phyloP scores from a whole-genome alignment of 495 filamentous ascomycete species.

The Durotheca rogersii region DNA sequence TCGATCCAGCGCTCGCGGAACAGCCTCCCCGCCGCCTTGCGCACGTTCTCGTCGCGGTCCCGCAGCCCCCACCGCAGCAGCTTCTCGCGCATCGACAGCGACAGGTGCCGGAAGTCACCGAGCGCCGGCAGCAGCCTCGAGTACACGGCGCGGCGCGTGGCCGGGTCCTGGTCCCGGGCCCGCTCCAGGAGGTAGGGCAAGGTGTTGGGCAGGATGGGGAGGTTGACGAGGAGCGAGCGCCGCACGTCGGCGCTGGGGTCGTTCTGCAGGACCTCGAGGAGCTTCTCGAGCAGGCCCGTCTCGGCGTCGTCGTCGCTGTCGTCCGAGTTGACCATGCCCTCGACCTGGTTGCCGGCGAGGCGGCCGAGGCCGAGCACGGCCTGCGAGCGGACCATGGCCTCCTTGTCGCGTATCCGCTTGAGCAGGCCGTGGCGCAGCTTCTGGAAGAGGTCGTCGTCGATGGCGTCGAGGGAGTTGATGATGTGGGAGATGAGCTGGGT shows the following conservation, averaged over 20 bases:
- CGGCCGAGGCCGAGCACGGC: slow-evolving; percentile 88
- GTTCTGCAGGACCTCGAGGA: slow-evolving; percentile 91
- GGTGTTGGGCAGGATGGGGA: slow-evolving; percentile 75
- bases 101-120: slow-evolving; percentile 94
- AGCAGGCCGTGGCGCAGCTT: slow-evolving; percentile 71
- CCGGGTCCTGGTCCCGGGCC: slow-evolving; percentile 81
- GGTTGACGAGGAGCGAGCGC: slow-evolving; percentile 80
- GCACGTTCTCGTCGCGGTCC: slow-evolving; percentile 91
- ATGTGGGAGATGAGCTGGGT: slow-evolving; percentile 84
- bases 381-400: slow-evolving; percentile 85
- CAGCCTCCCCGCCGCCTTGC: slow-evolving; percentile 83
- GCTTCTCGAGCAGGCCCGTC: slow-evolving; percentile 68
- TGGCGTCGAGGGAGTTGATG: slow-evolving; percentile 86
- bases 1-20: slow-evolving; percentile 97
- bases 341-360: slow-evolving; percentile 75
- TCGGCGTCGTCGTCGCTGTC: slow-evolving; percentile 59
- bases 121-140: slow-evolving; percentile 83
- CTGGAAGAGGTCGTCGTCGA: slow-evolving; percentile 86
- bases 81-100: slow-evolving; percentile 93
- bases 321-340: slow-evolving; percentile 69
- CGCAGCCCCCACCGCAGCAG: slow-evolving; percentile 92
- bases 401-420: slow-evolving; percentile 88
- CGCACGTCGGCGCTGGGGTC: slow-evolving; percentile 93
- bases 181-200: slow-evolving; percentile 92
- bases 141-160: slow-evolving; percentile 82